These are phyloP conservation scores for Lentinus tigrinus DNA, from an alignment of 768 basidiomycete species.

Conservation along the genomic window DNA sequence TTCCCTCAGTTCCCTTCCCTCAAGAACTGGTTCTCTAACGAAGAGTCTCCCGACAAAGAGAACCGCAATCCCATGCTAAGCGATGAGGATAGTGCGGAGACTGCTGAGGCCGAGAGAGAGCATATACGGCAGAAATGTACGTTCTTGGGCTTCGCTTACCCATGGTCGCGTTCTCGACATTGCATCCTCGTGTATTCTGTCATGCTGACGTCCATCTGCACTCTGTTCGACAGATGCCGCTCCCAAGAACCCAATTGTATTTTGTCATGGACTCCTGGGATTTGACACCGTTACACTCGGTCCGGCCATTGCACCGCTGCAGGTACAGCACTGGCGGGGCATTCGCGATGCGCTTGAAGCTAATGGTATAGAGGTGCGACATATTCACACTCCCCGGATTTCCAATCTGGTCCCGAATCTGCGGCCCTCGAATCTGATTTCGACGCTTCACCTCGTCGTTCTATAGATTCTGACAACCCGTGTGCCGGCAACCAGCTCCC, in stretches of 20 bases:
- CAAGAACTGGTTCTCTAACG: conserved; percentile 24
- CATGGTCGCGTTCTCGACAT: not conserved
- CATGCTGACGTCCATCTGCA: not conserved
- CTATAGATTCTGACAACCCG: conserved; percentile 77
- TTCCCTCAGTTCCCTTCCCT: conserved; percentile 21
- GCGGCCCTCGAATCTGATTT: not conserved
- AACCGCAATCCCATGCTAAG: conserved; percentile 21
- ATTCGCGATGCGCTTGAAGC: conserved; percentile 90
- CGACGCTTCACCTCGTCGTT: not conserved
- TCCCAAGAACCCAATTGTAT: conserved; percentile 83
- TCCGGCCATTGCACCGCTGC: conserved; percentile 70
- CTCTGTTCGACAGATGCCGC: conserved; percentile 54
- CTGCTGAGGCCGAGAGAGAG: conserved; percentile 19
- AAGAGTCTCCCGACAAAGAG: conserved; percentile 20
- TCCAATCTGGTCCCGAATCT: too few relatives aligned
- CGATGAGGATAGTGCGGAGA: conserved; percentile 24
- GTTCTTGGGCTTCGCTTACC: not conserved
- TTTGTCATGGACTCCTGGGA: conserved; percentile 92
- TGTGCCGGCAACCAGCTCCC: conserved; percentile 90
- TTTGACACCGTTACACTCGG: conserved; percentile 86
- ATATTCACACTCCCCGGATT: not conserved
- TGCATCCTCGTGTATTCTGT: not conserved
- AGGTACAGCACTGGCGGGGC: conserved; percentile 95
- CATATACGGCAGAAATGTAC: conserved; percentile 25
- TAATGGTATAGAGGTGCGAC: conserved; percentile 65